Conservation (phyloP, 2,329 filamentous ascomycete species). For the Pseudopyrenochaeta lycopersici region DNA sequence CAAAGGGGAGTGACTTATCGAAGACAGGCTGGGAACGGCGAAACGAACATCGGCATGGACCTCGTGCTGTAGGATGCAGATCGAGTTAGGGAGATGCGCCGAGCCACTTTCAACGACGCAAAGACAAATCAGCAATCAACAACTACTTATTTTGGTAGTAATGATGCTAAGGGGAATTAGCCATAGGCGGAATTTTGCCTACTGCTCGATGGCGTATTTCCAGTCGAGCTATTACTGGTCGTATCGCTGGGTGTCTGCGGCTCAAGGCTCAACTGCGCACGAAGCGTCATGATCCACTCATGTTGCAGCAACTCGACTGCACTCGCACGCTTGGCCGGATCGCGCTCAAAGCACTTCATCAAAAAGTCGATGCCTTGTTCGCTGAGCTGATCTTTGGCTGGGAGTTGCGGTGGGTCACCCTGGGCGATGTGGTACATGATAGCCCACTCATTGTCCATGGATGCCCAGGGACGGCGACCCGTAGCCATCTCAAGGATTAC, state of each 20-base stretch:
- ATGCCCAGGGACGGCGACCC: conserved; percentile 91
- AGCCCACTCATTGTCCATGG: conserved; percentile 97
- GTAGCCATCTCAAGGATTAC: conserved; percentile 98
- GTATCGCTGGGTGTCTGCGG: conserved; percentile 54
- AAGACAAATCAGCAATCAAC: conserved; percentile 12
- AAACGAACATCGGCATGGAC: background rate
- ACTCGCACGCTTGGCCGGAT: conserved; percentile 79
- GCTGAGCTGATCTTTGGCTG: conserved; percentile 83
- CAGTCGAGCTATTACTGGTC: conserved; percentile 18
- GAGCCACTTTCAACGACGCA: conserved; percentile 6
- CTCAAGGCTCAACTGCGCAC: conserved; percentile 57
- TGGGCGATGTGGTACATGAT: conserved; percentile 99
- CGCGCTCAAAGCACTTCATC: conserved; percentile 83
- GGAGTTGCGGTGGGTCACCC: conserved; percentile 89
- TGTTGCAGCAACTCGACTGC: conserved; percentile 92
- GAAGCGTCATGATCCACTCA: conserved; percentile 76
- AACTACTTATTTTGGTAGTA: background rate
- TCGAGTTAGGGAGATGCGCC: conserved; percentile 9
- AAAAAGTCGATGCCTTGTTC: conserved; percentile 87
- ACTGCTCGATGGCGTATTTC: conserved; percentile 29
- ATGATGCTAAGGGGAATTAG: conserved; percentile 13
- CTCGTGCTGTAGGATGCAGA: background rate
- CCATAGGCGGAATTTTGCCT: conserved; percentile 48
- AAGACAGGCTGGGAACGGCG: background rate
- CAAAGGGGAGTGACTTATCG: no score